Evolutionary conservation across 2,329 filamentous ascomycete genomes (phyloP), one percentile per base, ranked within the genome.

Genomic region (Monosporascus sp.): DNA sequence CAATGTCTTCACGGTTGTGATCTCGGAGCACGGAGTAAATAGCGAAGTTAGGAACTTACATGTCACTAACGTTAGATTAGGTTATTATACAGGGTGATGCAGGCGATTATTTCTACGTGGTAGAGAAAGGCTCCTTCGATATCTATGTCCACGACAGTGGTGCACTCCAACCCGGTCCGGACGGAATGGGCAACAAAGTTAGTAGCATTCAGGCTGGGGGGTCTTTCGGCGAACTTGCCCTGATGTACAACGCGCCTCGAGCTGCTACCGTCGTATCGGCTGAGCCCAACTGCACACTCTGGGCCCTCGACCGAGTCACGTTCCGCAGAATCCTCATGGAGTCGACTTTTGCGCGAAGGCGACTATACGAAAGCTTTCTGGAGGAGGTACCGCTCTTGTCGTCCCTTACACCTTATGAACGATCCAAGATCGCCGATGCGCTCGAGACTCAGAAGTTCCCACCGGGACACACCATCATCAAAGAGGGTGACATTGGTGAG

Each of bases 241-340:
- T 99, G 64, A 97, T 99, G 94, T 97, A 99, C 76, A 97, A 97
- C 66, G 91, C 94, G 22, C 94, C 94, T 25, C 90, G 94, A 66
- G 94, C 94, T 42, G 94, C 94, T 3, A 97, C 94, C 0, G 90
- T 99, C 55, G 82, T 95, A 56, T 96, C 90, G 31, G 85, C 87
- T 14, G 89, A 95, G 64, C 70, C 86, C 3, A 75, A 81, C 36
- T 92, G 88, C 65, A 92, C 88, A 3, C 80, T 99, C 9, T 99
- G 94, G 94, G 91, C 91, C 20, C 79, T 99, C 49, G 94, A 99
- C 68, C 90, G 94, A 50, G 81, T 97, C 57, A 99, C 94, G 9
- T 99, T 99, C 80, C 90, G 94, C 62, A 89, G 94, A 56, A 97
- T 99, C 59, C 80, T 99, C 57, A 97, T 99, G 92, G 93, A 97